These are phyloP conservation scores for Aspergillus fischeri DNA, from an alignment of 2,329 filamentous ascomycete genomes.

Conservation along the genomic window DNA sequence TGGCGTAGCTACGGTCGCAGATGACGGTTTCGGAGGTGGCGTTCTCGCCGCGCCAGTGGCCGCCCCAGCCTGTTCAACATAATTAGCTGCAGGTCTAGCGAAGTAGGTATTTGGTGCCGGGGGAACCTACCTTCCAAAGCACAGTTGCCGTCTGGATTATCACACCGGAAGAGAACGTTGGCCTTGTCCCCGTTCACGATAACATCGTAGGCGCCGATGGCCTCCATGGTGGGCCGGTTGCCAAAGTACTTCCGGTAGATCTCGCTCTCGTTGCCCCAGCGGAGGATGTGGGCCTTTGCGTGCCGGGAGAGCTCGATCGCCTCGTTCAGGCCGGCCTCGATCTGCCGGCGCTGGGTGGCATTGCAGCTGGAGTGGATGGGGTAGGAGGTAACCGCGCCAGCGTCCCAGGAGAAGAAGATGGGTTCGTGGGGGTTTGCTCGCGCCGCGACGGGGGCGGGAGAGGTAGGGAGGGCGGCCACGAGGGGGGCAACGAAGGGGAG, in stretches of 20 bases:
- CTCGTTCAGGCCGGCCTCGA: constrained; percentile 56
- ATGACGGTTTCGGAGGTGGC: constrained; percentile 66
- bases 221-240: constrained; percentile 52
- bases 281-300: constrained; percentile 55
- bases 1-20: constrained; percentile 58
- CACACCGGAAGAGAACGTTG: constrained; percentile 61
- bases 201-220: constrained; percentile 60
- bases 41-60: constrained; percentile 65
- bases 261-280: constrained; percentile 51
- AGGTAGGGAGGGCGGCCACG: constrained; percentile 8
- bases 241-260: constrained; percentile 67
- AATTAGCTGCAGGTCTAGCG: not conserved
- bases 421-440: constrained; percentile 2
- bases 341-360: constrained; percentile 54
- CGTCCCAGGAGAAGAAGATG: constrained; percentile 22
- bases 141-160: constrained; percentile 65
- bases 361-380: constrained; percentile 65
- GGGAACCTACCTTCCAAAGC: constrained; percentile 38
- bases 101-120: too few relatives aligned
- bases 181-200: constrained; percentile 56
- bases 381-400: constrained; percentile 39
- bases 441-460: not conserved
- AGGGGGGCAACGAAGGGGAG: not conserved
- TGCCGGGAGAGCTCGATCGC: constrained; percentile 55
- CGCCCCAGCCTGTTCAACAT: constrained; percentile 54